Conservation (phyloP, 1,284 basidiomycete genomes). For the Hortiboletus rubellus region DNA sequence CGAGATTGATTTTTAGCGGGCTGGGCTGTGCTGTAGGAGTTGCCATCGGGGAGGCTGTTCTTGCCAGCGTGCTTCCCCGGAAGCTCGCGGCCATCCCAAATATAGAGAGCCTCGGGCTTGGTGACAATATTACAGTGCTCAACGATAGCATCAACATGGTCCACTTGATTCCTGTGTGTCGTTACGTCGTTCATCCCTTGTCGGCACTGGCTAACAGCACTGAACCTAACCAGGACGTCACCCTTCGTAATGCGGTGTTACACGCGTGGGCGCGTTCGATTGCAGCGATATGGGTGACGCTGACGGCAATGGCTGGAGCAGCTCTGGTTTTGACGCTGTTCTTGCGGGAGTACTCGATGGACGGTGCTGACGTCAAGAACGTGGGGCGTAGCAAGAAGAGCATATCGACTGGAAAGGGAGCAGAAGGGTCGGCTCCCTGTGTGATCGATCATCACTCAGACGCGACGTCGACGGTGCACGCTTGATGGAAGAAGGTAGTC, state of each 20-base stretch:
- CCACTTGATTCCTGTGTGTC: slow-evolving; percentile 52
- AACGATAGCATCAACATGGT: slow-evolving; percentile 55
- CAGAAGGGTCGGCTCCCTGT: too few relatives aligned
- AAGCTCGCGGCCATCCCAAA: slow-evolving; percentile 46
- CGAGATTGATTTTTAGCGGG: slow-evolving; percentile 39
- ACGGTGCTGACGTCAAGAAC: slow-evolving; percentile 34
- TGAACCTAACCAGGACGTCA: slow-evolving; percentile 43
- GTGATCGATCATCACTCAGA: slow-evolving; percentile 35
- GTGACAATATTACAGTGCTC: slow-evolving; percentile 52
- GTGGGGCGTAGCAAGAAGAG: too few relatives aligned
- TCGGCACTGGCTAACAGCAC: neutral
- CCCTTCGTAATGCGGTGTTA: slow-evolving; percentile 50
- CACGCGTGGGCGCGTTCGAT: slow-evolving; percentile 72
- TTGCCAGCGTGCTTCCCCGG: slow-evolving; percentile 56
- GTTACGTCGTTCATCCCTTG: neutral
- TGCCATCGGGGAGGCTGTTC: slow-evolving; percentile 68
- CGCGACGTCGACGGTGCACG: slow-evolving; percentile 44
- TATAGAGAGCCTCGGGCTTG: slow-evolving; percentile 35
- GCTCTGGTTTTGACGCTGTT: slow-evolving; percentile 59
- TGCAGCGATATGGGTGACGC: slow-evolving; percentile 69
- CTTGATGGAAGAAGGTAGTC: slow-evolving; percentile 60
- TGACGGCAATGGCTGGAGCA: slow-evolving; percentile 55
- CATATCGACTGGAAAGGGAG: too few relatives aligned
- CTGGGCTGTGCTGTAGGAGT: slow-evolving; percentile 76
- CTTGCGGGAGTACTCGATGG: slow-evolving; percentile 58